Conservation (phyloP, 768 basidiomycete species). For the Boletus tylopilopsis region DNA sequence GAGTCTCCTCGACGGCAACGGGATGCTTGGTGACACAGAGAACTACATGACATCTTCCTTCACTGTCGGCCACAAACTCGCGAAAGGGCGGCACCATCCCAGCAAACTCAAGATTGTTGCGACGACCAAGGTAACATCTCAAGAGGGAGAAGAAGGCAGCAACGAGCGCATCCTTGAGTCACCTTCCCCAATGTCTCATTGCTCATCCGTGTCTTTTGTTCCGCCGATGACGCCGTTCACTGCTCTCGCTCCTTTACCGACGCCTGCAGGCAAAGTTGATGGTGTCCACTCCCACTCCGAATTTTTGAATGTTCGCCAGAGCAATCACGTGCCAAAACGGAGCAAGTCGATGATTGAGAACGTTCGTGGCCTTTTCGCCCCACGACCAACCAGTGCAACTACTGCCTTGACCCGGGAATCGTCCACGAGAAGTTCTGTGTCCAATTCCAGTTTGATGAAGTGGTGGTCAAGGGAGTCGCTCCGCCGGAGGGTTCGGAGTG, state of each 20-base stretch:
- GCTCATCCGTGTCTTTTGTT: slow-evolving; percentile 31
- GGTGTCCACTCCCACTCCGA: slow-evolving; percentile 26
- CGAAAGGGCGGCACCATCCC: slow-evolving; percentile 21
- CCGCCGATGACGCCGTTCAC: slow-evolving; percentile 24
- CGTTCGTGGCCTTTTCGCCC: slow-evolving; percentile 56
- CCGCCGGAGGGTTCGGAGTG: slow-evolving; percentile 51
- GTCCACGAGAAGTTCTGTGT: slow-evolving; percentile 27
- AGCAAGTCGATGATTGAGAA: slow-evolving; percentile 58
- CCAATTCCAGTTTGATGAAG: slow-evolving; percentile 34
- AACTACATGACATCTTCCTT: not conserved
- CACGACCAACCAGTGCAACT: slow-evolving; percentile 42
- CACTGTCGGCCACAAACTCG: slow-evolving; percentile 7
- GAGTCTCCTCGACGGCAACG: slow-evolving; percentile 38
- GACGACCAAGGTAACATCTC: slow-evolving; percentile 14
- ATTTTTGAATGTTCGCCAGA: slow-evolving; percentile 21
- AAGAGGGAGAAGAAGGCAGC: slow-evolving; percentile 24
- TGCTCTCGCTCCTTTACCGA: slow-evolving; percentile 11
- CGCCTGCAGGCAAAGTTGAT: slow-evolving; percentile 9
- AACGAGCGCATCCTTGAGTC: slow-evolving; percentile 25
- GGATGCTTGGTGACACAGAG: slow-evolving; percentile 16
- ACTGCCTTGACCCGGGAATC: slow-evolving; percentile 26
- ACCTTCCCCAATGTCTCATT: slow-evolving; percentile 40
- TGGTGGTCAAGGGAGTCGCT: slow-evolving; percentile 50
- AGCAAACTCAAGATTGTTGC: slow-evolving; percentile 30
- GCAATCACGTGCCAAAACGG: slow-evolving; percentile 36